phyloP scores from a whole-genome alignment of 164 flowering plant species.

The Aristolochia contorta region DNA sequence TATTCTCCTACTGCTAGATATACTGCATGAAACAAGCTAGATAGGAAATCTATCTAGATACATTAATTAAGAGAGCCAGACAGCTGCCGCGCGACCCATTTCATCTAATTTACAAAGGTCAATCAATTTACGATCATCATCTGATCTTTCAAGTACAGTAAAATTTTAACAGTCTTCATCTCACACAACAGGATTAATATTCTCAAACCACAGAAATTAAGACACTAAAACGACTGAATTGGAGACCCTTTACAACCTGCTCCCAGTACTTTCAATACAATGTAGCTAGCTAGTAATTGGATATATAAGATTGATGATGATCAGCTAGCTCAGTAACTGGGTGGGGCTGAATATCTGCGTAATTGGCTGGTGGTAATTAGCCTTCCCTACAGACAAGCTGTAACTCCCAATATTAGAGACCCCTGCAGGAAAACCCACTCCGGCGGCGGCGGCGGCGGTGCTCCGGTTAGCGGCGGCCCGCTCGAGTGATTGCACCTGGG shows the following conservation, averaged over 20 bases:
- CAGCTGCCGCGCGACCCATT: not conserved
- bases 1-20: too few species aligned
- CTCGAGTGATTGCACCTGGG: constrained; percentile 43
- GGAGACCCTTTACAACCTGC: constrained; percentile 4
- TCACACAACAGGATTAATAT: not conserved
- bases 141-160: constrained; percentile 3
- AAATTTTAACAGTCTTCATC: not conserved
- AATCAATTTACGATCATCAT: constrained; percentile 1
- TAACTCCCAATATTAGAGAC: constrained; percentile 13
- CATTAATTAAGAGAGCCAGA: too few species aligned
- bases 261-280: too few species aligned
- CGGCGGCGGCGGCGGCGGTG: constrained; percentile 12
- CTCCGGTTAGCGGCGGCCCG: constrained; percentile 24
- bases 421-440: constrained; percentile 23
- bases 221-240: not conserved
- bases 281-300: too few species aligned
- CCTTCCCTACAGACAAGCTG: constrained; percentile 16
- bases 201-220: not conserved
- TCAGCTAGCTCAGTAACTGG: constrained; percentile 24
- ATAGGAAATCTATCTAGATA: too few species aligned
- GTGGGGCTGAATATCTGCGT: constrained; percentile 16
- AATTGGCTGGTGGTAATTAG: constrained; percentile 16
- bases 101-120: not conserved
- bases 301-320: too few species aligned
- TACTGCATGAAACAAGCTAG: too few species aligned